phyloP scores from a whole-genome alignment of 768 basidiomycete species.

The Dictyophora rubrovolvata region DNA sequence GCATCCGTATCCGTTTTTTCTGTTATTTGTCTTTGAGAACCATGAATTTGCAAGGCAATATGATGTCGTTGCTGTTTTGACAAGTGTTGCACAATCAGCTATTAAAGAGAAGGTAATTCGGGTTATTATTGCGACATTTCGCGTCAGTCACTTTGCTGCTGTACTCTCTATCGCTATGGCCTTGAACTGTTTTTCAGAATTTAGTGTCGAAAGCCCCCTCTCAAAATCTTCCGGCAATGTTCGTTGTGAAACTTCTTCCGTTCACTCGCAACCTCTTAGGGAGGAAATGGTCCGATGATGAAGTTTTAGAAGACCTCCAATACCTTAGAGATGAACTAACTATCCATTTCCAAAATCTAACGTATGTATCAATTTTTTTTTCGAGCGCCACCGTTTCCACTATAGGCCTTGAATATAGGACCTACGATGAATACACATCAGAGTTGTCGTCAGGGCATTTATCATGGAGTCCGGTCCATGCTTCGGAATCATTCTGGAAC shows the following conservation, averaged over 20 bases:
- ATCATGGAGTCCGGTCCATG: constrained; percentile 93
- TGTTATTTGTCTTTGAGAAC: constrained; percentile 5
- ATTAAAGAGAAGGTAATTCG: constrained; percentile 97
- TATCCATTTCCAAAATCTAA: constrained; percentile 76
- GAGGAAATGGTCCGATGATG: constrained; percentile 92
- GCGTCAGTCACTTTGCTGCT: constrained; percentile 33
- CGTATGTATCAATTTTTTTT: constrained; percentile 42
- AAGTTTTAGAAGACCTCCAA: constrained; percentile 83
- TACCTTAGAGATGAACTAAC: constrained; percentile 84
- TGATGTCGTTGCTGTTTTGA: constrained; percentile 78
- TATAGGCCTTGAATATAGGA: constrained; percentile 36
- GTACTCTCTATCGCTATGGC: not conserved
- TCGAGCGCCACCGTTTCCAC: not conserved
- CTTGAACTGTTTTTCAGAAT: constrained; percentile 44
- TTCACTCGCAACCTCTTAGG: constrained; percentile 75
- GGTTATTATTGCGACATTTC: constrained; percentile 84
- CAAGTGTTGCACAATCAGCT: constrained; percentile 75
- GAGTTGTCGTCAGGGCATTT: constrained; percentile 85
- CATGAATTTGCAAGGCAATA: constrained; percentile 49
- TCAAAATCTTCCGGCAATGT: constrained; percentile 86
- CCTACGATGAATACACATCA: constrained; percentile 91
- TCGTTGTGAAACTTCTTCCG: constrained; percentile 77
- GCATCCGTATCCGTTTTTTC: constrained; percentile 21
- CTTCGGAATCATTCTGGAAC: constrained; percentile 96
- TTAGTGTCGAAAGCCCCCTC: constrained; percentile 80